These are phyloP conservation scores for Hemisphaericaspora nanyangensis DNA, from an alignment of 805 yeast genomes.

Conservation along the genomic window DNA sequence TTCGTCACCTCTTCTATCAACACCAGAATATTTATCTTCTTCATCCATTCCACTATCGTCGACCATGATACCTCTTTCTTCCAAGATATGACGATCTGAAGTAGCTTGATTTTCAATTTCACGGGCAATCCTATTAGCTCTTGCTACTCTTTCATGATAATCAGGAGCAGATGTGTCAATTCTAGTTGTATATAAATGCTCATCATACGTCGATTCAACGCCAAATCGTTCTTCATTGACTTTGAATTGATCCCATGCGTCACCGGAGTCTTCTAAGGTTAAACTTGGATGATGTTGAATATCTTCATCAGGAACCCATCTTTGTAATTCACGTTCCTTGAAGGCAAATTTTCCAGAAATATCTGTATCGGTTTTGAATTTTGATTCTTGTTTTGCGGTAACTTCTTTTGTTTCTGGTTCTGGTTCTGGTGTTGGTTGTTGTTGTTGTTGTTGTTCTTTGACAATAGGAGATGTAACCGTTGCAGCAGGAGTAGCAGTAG, in stretches of 20 bases:
- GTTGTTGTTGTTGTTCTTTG: background rate
- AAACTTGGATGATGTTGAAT: constrained; percentile 16
- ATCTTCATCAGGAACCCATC: constrained; percentile 73
- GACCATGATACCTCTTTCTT: constrained; percentile 75
- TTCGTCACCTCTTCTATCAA: constrained; percentile 56
- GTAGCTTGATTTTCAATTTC: constrained; percentile 75
- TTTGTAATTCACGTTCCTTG: constrained; percentile 70
- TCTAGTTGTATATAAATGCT: constrained; percentile 80
- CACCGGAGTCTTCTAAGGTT: constrained; percentile 36
- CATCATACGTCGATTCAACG: constrained; percentile 78
- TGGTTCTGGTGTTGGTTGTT: background rate
- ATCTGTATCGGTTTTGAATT: constrained; percentile 81
- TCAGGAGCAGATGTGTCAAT: constrained; percentile 69
- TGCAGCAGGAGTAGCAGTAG: background rate
- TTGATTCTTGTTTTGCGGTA: constrained; percentile 4
- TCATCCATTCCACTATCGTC: constrained; percentile 91
- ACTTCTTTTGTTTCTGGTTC: background rate
- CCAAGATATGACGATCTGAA: constrained; percentile 80
- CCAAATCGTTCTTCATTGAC: constrained; percentile 90
- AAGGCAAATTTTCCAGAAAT: constrained; percentile 48
- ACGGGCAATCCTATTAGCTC: constrained; percentile 75
- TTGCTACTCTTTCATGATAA: constrained; percentile 55
- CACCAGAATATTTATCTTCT: constrained; percentile 95
- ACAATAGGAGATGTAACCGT: background rate
- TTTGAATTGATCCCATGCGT: constrained; percentile 89